phyloP scores from a whole-genome alignment of 257 asterid genomes.

The Rauvolfia tetraphylla region DNA sequence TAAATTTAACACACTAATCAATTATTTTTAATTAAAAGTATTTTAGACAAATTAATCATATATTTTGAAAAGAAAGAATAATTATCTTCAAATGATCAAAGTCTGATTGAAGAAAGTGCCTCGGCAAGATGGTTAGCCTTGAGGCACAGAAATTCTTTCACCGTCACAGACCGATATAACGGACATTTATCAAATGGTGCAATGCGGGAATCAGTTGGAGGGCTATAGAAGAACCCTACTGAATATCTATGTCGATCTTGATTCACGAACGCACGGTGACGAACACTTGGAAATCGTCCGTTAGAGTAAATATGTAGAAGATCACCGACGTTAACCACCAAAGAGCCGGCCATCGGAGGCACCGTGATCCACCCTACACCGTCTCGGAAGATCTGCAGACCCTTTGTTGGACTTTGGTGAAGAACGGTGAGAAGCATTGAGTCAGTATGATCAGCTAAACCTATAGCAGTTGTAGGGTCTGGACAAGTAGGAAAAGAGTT shows the following conservation, averaged over 20 bases:
- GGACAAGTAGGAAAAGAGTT: constrained; percentile 88
- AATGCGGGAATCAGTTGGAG: constrained; percentile 37
- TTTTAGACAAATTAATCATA: too few relatives aligned
- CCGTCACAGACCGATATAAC: constrained; percentile 38
- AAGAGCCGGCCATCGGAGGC: constrained; percentile 43
- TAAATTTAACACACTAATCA: too few relatives aligned
- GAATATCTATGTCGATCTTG: constrained; percentile 43
- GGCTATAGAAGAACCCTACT: constrained; percentile 55
- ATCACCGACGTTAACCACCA: constrained; percentile 65
- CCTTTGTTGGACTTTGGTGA: constrained; percentile 59
- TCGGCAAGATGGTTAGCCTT: constrained; percentile 60
- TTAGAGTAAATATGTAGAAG: constrained; percentile 67
- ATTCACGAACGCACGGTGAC: constrained; percentile 68
- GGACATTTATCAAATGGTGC: constrained; percentile 44
- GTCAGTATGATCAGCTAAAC: constrained; percentile 85
- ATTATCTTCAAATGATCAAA: neutral
- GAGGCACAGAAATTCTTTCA: constrained; percentile 54
- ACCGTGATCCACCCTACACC: constrained; percentile 51
- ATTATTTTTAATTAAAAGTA: too few relatives aligned
- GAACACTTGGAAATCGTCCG: constrained; percentile 36
- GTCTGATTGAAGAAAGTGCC: constrained; percentile 40
- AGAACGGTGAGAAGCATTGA: constrained; percentile 64
- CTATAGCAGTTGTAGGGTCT: constrained; percentile 60
- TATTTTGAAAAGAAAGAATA: too few relatives aligned
- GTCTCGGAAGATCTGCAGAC: constrained; percentile 58